Percentiles rank a stretch among this genome's conserved stretches.
Evolutionary conservation across 2,329 filamentous ascomycete species (phyloP).

Genomic region (Pyrenochaeta sp.): DNA sequence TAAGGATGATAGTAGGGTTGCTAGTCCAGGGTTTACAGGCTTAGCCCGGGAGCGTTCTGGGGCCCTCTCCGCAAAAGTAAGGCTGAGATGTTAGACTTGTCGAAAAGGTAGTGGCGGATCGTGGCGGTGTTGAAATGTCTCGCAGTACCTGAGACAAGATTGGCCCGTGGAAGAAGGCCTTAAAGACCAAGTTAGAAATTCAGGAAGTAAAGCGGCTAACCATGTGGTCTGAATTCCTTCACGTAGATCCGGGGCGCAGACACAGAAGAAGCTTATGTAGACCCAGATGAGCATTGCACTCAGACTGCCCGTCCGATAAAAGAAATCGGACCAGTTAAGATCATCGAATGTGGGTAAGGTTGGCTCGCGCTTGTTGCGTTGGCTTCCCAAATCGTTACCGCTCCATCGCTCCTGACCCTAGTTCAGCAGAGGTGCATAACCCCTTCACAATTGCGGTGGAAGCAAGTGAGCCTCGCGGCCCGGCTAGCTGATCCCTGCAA

Average conservation of each 20-base stretch:
- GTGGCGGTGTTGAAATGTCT: conserved; percentile 49
- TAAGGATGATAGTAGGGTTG: conserved; percentile 42
- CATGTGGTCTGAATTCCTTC: conserved; percentile 17
- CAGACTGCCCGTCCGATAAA: conserved; percentile 22
- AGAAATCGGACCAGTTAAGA: conserved; percentile 27
- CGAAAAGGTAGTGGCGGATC: conserved; percentile 43
- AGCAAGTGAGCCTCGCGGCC: conserved; percentile 46
- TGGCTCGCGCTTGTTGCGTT: conserved; percentile 37
- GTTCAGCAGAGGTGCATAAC: conserved; percentile 44
- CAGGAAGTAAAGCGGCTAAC: conserved; percentile 18
- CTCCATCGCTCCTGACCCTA: conserved; percentile 31
- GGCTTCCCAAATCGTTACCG: conserved; percentile 35
- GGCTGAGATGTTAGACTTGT: conserved; percentile 43
- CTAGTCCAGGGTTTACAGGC: conserved; percentile 43
- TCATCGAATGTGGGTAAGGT: conserved; percentile 28
- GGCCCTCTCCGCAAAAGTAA: conserved; percentile 44
- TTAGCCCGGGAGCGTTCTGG: conserved; percentile 42
- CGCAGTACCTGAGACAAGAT: conserved; percentile 41
- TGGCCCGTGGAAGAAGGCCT: conserved; percentile 39
- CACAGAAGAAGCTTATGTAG: conserved; percentile 34
- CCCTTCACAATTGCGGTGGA: conserved; percentile 46
- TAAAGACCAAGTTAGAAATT: conserved; percentile 39
- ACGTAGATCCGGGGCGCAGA: conserved; percentile 42
- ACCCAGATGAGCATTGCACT: conserved; percentile 33
- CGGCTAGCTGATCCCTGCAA: conserved; percentile 39